These are phyloP conservation scores for Turnera subulata DNA, from an alignment of 345 rosid genomes.

Conservation along the genomic window DNA sequence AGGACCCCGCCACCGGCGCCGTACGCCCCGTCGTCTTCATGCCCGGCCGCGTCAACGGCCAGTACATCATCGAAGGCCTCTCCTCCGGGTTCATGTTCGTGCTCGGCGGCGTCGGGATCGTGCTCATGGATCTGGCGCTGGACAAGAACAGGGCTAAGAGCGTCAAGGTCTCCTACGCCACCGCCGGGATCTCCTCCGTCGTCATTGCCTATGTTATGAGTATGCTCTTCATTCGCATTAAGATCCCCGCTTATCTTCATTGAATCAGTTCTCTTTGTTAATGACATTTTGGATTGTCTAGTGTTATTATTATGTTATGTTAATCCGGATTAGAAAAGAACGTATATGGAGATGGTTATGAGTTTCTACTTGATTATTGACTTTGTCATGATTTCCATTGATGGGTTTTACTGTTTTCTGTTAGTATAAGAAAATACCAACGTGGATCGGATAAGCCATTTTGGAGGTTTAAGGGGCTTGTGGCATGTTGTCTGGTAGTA, in stretches of 20 bases:
- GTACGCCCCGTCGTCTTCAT: constrained; percentile 89
- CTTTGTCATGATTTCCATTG: no score
- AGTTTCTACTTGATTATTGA: no score
- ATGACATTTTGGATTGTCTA: no score
- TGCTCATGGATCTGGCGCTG: constrained; percentile 80
- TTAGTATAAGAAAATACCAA: no score
- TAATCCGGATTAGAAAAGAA: no score
- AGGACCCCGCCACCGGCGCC: constrained; percentile 81
- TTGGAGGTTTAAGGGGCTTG: no score
- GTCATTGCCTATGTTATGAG: constrained; percentile 79
- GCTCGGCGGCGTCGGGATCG: constrained; percentile 80
- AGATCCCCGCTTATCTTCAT: constrained; percentile 91
- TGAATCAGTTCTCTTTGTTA: constrained; percentile 15
- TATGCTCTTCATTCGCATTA: constrained; percentile 94
- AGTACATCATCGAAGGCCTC: constrained; percentile 96
- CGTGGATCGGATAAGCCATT: no score
- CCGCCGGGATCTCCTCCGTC: constrained; percentile 70
- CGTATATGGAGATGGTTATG: no score
- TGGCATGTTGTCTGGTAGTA: no score
- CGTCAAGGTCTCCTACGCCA: constrained; percentile 72
- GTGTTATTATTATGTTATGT: no score
- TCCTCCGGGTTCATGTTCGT: constrained; percentile 97
- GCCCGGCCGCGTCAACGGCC: constrained; percentile 88
- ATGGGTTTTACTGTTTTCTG: no score
- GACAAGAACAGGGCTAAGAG: constrained; percentile 82